Base-by-base conservation (phyloP, 805 yeast genomes). In the Pichia eremophila region DNA sequence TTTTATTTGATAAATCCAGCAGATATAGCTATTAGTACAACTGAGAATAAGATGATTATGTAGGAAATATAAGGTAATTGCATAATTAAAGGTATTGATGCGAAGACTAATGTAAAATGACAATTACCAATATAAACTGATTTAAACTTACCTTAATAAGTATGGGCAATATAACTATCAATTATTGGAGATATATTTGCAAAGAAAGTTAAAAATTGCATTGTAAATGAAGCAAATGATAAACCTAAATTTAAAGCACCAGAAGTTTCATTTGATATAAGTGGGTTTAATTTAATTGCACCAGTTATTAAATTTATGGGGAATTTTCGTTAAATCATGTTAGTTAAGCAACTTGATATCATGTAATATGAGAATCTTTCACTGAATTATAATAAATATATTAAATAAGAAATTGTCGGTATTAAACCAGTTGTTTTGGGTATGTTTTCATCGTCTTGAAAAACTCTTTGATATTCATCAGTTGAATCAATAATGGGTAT, bases 351-450 rank as follows among this genome's bases (percentile, higher is more conserved):
- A 39, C 73, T 74, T n/a, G 68, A 55, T 5, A 73, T 68, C 5
- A 78, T 73, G 51, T 74, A 76, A 55, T 74, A 76, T 0, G 80
- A 75, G 25, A 75, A 78, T 60, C 81, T 63, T 61, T 76, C 81
- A 18, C 78, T 75, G 47, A 76, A 67, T 53, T 76, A 81, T 34
- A 71, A 63, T 7, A 68, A 44, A 51, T 72, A 63, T 12, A 62
- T 51, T 12, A 58, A 43, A 45, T 59, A 62, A 2, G 61, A 57
- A 19, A 57, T 47, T 11, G 25, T 29, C 0, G 64, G 66, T 2
- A 60, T 54, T 0, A 51, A 22, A 4, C 65, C 66, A 1, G 63
- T 51, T 3, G 57, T 48, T 48, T 27, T 42, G 4, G 40, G 37
- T 25, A 41, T 6, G 4, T 15, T 29, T 10, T 39, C 19, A 27